Percentiles rank a stretch among this genome's conserved stretches.
Conservation (phyloP, 1,284 basidiomycete species). For the Taiwanofungus camphoratus region DNA sequence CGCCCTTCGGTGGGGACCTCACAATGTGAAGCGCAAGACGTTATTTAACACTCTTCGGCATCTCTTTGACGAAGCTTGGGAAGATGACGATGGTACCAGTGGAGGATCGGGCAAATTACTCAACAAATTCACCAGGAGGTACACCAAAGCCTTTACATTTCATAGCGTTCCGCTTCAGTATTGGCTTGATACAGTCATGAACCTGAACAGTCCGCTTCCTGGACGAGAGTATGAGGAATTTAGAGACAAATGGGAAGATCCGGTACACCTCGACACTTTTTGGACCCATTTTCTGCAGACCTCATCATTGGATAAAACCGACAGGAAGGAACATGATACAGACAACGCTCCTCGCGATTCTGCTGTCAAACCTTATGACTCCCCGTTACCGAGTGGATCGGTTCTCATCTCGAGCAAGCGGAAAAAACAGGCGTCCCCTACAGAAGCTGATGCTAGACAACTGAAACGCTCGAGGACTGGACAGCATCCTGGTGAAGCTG, state of each 20-base stretch:
- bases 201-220: background rate
- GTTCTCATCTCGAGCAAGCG: background rate
- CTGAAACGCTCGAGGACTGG: no score
- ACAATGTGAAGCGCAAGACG: background rate
- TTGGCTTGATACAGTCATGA: background rate
- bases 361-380: background rate
- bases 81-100: no score
- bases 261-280: background rate
- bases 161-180: background rate
- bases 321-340: no score
- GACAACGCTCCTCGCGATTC: no score
- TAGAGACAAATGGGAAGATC: background rate
- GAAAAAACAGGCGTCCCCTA: background rate
- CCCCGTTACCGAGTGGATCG: background rate
- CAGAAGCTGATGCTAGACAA: no score
- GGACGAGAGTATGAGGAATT: background rate
- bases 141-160: no score
- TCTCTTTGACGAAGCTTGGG: no score
- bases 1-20: background rate
- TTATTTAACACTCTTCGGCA: no score
- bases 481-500: no score
- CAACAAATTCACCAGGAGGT: no score
- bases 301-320: background rate
- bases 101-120: no score
- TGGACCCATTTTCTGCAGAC: background rate